Evolutionary conservation across 768 basidiomycete species (phyloP).

Genomic region (Fistulinella prunicolor): DNA sequence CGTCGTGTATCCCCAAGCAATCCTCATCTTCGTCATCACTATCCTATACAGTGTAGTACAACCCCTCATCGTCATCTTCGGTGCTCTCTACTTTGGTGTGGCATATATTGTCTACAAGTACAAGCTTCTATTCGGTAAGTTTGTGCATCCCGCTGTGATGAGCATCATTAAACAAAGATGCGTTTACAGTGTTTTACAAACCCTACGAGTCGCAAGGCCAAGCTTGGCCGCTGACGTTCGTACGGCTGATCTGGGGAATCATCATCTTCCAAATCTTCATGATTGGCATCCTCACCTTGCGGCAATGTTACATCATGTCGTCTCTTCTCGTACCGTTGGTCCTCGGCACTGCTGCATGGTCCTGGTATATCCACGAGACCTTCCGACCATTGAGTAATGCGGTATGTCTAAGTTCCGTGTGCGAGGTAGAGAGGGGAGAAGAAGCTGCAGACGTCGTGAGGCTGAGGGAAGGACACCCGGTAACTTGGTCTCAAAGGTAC

Average conservation of each 20-base stretch:
- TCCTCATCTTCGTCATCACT: slow-evolving; percentile 93
- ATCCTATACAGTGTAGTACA: slow-evolving; percentile 94
- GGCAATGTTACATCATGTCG: slow-evolving; percentile 54
- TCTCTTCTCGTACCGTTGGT: slow-evolving; percentile 74
- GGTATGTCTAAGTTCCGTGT: slow-evolving; percentile 82
- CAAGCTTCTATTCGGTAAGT: slow-evolving; percentile 88
- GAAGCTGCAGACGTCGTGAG: slow-evolving; percentile 76
- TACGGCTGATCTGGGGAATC: slow-evolving; percentile 88
- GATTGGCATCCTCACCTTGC: slow-evolving; percentile 88
- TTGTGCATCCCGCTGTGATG: not conserved
- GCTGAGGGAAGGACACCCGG: slow-evolving; percentile 78
- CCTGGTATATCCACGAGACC: slow-evolving; percentile 67
- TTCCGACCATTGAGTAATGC: slow-evolving; percentile 75
- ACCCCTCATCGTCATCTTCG: slow-evolving; percentile 92
- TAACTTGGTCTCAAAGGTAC: slow-evolving; percentile 86
- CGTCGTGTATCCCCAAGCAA: slow-evolving; percentile 93
- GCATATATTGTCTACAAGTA: slow-evolving; percentile 98
- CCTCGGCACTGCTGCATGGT: slow-evolving; percentile 71
- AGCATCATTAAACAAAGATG: not conserved
- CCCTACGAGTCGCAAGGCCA: slow-evolving; percentile 97
- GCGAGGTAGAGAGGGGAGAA: slow-evolving; percentile 87
- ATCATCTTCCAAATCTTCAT: slow-evolving; percentile 94
- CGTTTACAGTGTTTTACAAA: slow-evolving; percentile 84
- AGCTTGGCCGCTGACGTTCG: slow-evolving; percentile 96
- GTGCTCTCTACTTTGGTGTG: slow-evolving; percentile 94